These are phyloP conservation scores for Passalora sequoiae DNA, from an alignment of 2,329 filamentous ascomycete genomes.

Conservation along the genomic window DNA sequence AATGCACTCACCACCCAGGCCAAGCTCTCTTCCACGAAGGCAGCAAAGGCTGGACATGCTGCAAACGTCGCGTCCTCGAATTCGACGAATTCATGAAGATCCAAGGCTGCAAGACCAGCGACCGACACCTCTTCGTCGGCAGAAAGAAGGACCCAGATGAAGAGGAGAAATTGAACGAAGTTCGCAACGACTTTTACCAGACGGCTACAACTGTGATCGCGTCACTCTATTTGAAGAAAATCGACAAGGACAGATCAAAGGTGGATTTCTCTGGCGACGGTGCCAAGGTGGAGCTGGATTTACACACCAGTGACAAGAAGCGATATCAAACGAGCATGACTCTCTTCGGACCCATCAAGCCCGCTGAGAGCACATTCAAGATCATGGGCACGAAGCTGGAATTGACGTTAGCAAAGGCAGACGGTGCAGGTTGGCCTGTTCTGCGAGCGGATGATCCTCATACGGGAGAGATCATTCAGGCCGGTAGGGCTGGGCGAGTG, in stretches of 20 bases:
- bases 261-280: slow-evolving; percentile 59
- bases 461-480: slow-evolving; percentile 78
- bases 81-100: slow-evolving; percentile 99
- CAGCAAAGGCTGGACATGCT: slow-evolving; percentile 96
- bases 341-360: slow-evolving; percentile 71
- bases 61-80: slow-evolving; percentile 88
- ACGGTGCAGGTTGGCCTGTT: slow-evolving; percentile 78
- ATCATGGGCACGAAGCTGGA: slow-evolving; percentile 88
- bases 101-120: slow-evolving; percentile 78
- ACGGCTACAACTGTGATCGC: slow-evolving; percentile 79
- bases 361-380: slow-evolving; percentile 69
- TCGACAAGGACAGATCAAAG: slow-evolving; percentile 72
- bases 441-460: slow-evolving; percentile 70
- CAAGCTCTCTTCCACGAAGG: slow-evolving; percentile 94
- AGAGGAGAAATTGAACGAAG: slow-evolving; percentile 72
- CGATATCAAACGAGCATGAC: slow-evolving; percentile 69
- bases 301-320: slow-evolving; percentile 82
- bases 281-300: slow-evolving; percentile 65
- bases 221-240: slow-evolving; percentile 94
- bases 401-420: slow-evolving; percentile 66
- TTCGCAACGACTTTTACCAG: slow-evolving; percentile 95
- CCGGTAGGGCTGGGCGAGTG: slow-evolving; percentile 67
- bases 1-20: slow-evolving; percentile 84
- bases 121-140: slow-evolving; percentile 77
- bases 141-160: slow-evolving; percentile 53